Conservation (phyloP, 306 rosid species). For the Prunus fruticosa region DNA sequence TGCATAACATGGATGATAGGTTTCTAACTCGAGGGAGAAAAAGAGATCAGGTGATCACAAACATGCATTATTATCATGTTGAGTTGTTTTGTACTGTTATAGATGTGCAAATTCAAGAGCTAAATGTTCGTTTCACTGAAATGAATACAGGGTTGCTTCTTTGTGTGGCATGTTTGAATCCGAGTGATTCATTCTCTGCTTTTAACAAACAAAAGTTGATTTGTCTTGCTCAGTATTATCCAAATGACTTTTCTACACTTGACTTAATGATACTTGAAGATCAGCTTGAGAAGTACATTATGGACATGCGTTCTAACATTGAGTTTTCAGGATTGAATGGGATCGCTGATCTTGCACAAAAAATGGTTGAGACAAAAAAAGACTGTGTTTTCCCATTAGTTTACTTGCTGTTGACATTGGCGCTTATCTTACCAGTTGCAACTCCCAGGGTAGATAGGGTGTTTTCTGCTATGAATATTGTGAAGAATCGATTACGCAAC, state of each 20-base stretch:
- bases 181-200: neutral
- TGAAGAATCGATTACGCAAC: neutral
- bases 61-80: conserved; percentile 6
- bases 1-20: neutral
- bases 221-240: neutral
- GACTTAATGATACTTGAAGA: conserved; percentile 2
- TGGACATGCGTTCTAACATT: neutral
- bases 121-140: conserved; percentile 1
- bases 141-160: conserved; percentile 7
- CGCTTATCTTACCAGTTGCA: neutral
- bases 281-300: conserved; percentile 14
- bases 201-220: conserved; percentile 9
- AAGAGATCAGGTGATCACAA: neutral
- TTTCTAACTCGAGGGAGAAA: neutral
- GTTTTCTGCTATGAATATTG: neutral
- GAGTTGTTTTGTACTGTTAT: conserved; percentile 7
- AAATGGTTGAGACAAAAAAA: neutral
- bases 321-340: neutral
- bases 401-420: neutral
- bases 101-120: conserved; percentile 13
- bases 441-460: neutral
- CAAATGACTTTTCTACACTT: neutral
- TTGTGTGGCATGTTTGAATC: conserved; percentile 3
- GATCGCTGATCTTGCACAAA: conserved; percentile 5
- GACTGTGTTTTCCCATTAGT: neutral